Conservation (phyloP, 495 filamentous ascomycete species). For the Lophiostoma macrostomum region DNA sequence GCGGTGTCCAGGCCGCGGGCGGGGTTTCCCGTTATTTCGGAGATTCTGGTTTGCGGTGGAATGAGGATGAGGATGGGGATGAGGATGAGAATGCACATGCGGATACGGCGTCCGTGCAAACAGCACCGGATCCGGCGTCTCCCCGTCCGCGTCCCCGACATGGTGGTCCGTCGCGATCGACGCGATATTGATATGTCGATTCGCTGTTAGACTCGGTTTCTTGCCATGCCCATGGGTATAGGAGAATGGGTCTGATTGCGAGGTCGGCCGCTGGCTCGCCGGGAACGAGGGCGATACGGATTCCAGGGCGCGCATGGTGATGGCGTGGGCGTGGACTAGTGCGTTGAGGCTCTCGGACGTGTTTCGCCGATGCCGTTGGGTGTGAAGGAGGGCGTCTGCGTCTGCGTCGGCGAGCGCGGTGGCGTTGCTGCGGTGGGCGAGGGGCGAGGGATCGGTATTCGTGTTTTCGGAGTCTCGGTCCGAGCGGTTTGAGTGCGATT, state of each 20-base stretch:
- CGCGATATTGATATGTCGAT: constrained; percentile 3
- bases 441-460: too few relatives aligned
- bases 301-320: constrained; percentile 27
- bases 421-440: not conserved
- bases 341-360: constrained; percentile 15
- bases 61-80: too few relatives aligned
- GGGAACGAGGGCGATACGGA: not conserved
- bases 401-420: not conserved
- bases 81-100: too few relatives aligned
- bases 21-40: constrained; percentile 9
- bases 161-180: too few relatives aligned
- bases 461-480: too few relatives aligned
- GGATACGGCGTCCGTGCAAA: too few relatives aligned
- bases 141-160: too few relatives aligned
- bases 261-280: too few relatives aligned
- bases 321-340: constrained; percentile 20
- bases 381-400: not conserved
- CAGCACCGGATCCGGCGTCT: too few relatives aligned
- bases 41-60: not conserved
- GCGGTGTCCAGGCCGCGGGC: constrained; percentile 9
- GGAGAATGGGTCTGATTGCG: too few relatives aligned
- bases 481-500: not conserved
- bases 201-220: too few relatives aligned
- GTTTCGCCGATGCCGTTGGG: constrained; percentile 2
- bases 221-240: too few relatives aligned